A percentile compares a stretch with the other conserved stretches of the same genome.
These are phyloP conservation scores for Cyclotella baltica DNA, from an alignment of 108 stramenopile genomes.

Conservation along the genomic window DNA sequence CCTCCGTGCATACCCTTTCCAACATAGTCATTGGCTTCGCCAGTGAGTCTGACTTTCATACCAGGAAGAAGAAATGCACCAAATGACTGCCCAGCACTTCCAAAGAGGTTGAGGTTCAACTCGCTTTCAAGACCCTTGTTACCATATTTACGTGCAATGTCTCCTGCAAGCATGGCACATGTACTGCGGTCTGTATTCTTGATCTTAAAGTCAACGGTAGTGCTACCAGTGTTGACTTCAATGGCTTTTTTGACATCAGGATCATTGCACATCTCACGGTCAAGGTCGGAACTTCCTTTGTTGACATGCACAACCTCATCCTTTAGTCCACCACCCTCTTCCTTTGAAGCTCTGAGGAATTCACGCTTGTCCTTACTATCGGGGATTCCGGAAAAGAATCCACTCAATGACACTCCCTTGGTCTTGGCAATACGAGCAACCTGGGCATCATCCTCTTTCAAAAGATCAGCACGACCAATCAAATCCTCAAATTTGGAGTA, in stretches of 20 bases:
- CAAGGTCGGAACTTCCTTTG: constrained; percentile 83
- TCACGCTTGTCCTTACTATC: constrained; percentile 64
- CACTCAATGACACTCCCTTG: constrained; percentile 64
- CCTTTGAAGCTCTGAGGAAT: constrained; percentile 76
- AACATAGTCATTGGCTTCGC: constrained; percentile 98
- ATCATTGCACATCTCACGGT: constrained; percentile 75
- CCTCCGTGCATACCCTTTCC: constrained; percentile 97
- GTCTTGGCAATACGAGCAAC: constrained; percentile 77
- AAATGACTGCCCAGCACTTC: constrained; percentile 96
- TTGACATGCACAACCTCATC: constrained; percentile 83
- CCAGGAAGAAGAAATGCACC: constrained; percentile 92
- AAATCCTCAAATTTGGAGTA: constrained; percentile 93
- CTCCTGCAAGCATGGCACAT: constrained; percentile 90
- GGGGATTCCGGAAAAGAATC: constrained; percentile 84
- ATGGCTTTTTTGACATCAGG: constrained; percentile 79
- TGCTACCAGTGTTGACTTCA: constrained; percentile 71
- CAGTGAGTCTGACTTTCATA: constrained; percentile 84
- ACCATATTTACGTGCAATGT: constrained; percentile 92
- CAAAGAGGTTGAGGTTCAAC: constrained; percentile 88
- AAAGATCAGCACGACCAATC: constrained; percentile 92
- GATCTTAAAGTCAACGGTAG: constrained; percentile 68
- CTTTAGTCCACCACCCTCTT: constrained; percentile 69
- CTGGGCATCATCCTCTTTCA: constrained; percentile 75
- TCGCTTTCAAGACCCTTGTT: constrained; percentile 88
- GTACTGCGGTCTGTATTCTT: constrained; percentile 89